Conservation (phyloP, 2,329 filamentous ascomycete species). For the Ciborinia camelliae region DNA sequence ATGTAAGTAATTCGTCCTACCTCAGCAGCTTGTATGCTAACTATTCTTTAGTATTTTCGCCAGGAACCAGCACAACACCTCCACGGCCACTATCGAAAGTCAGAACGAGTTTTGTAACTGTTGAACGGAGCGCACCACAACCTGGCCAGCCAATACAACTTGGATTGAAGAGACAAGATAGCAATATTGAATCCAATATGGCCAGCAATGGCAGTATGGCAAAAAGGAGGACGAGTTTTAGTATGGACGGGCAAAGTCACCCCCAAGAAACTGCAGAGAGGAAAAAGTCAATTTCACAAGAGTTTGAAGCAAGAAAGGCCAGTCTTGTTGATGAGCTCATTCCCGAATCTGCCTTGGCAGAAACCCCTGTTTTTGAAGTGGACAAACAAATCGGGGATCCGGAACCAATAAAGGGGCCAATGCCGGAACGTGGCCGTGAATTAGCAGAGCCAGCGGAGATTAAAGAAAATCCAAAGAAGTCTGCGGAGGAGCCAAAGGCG, state of each 20-base stretch:
- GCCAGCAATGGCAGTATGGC: constrained; percentile 24
- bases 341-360: constrained; percentile 32
- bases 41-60: constrained; percentile 25
- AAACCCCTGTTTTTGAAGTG: constrained; percentile 27
- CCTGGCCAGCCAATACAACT: constrained; percentile 38
- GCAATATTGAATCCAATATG: constrained; percentile 25
- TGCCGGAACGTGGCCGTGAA: constrained; percentile 19
- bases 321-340: constrained; percentile 32
- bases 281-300: constrained; percentile 31
- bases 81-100: constrained; percentile 70
- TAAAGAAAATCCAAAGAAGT: constrained; percentile 20
- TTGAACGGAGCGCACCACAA: constrained; percentile 51
- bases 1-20: constrained; percentile 40
- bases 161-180: constrained; percentile 42
- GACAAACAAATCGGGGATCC: constrained; percentile 26
- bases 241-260: constrained; percentile 31
- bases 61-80: constrained; percentile 41
- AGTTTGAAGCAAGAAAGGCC: constrained; percentile 31
- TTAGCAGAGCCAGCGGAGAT: constrained; percentile 22
- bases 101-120: constrained; percentile 69
- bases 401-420: constrained; percentile 19
- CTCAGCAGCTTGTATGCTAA: constrained; percentile 21
- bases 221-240: constrained; percentile 34
- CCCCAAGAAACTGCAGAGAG: constrained; percentile 28
- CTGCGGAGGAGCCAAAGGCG: constrained; percentile 2